Conservation (phyloP, 2,329 filamentous ascomycete genomes). For the Aciculosporium take region DNA sequence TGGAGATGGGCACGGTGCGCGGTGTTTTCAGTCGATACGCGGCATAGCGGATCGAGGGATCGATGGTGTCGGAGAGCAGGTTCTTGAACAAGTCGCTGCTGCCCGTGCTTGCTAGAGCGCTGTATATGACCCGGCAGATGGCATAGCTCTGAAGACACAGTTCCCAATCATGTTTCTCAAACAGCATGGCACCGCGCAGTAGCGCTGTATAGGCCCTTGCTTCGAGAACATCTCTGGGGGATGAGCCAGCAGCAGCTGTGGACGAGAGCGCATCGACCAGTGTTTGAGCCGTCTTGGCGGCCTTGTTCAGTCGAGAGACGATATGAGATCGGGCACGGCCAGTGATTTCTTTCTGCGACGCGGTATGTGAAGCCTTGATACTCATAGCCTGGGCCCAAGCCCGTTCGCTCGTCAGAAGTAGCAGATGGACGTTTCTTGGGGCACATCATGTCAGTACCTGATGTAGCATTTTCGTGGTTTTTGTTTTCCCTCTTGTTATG, state of each 20-base stretch:
- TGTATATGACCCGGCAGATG: constrained; percentile 69
- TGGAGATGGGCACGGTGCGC: constrained; percentile 65
- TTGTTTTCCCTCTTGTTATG: not conserved
- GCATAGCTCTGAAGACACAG: constrained; percentile 63
- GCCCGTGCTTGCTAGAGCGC: constrained; percentile 47
- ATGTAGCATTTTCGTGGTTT: constrained; percentile 3
- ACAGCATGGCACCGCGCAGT: constrained; percentile 60
- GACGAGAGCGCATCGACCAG: constrained; percentile 55
- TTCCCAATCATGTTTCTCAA: constrained; percentile 83
- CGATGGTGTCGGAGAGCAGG: constrained; percentile 69
- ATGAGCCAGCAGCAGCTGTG: constrained; percentile 51
- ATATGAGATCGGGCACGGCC: constrained; percentile 77
- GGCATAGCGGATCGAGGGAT: constrained; percentile 86
- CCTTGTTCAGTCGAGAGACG: constrained; percentile 73
- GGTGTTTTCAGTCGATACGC: constrained; percentile 85
- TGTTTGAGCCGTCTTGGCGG: constrained; percentile 51
- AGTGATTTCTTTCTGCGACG: constrained; percentile 65
- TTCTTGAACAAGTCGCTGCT: constrained; percentile 71
- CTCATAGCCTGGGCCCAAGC: constrained; percentile 94
- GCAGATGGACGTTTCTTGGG: constrained; percentile 57
- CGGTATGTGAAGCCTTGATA: constrained; percentile 71
- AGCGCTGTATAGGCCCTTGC: constrained; percentile 70
- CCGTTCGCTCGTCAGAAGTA: constrained; percentile 75
- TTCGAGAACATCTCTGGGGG: constrained; percentile 61
- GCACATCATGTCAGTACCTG: not conserved